Percentiles rank a stretch among this genome's conserved stretches.
These are phyloP conservation scores for Leishmania guyanensis DNA, from an alignment of 208 protist species.

Conservation along the genomic window DNA sequence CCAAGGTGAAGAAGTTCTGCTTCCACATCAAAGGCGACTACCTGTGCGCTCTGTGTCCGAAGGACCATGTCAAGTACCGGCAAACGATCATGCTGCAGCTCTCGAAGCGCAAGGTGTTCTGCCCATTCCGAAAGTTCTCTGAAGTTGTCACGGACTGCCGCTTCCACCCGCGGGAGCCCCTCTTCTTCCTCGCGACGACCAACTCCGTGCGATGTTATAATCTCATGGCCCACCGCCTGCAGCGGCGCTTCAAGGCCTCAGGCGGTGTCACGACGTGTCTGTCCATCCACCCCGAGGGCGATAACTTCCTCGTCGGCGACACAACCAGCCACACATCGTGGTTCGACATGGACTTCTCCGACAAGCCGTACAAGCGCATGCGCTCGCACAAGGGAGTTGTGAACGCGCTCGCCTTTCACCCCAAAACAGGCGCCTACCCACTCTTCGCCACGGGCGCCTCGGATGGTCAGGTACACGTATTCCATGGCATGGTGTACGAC, in stretches of 20 bases:
- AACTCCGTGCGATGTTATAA: slow-evolving; percentile 97
- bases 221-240: slow-evolving; percentile 95
- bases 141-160: slow-evolving; percentile 92
- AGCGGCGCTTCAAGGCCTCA: slow-evolving; percentile 94
- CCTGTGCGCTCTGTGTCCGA: slow-evolving; percentile 89
- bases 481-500: slow-evolving; percentile 96
- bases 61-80: slow-evolving; percentile 93
- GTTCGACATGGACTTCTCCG: slow-evolving; percentile 98
- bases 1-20: slow-evolving; percentile 87
- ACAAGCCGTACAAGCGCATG: slow-evolving; percentile 97
- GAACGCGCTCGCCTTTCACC: slow-evolving; percentile 91
- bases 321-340: slow-evolving; percentile 94
- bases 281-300: slow-evolving; percentile 96
- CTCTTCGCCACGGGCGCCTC: slow-evolving; percentile 98
- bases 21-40: slow-evolving; percentile 93
- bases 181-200: slow-evolving; percentile 97
- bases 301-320: slow-evolving; percentile 96
- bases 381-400: slow-evolving; percentile 95
- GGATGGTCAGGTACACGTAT: slow-evolving; percentile 95
- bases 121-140: slow-evolving; percentile 92
- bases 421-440: slow-evolving; percentile 89
- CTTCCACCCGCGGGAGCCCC: slow-evolving; percentile 99
- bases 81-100: slow-evolving; percentile 94
- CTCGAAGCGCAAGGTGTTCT: slow-evolving; percentile 92
- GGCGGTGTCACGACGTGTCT: slow-evolving; percentile 93